Conservation (phyloP, 2,329 filamentous ascomycete genomes). For the Pestalotiopsis sp. region DNA sequence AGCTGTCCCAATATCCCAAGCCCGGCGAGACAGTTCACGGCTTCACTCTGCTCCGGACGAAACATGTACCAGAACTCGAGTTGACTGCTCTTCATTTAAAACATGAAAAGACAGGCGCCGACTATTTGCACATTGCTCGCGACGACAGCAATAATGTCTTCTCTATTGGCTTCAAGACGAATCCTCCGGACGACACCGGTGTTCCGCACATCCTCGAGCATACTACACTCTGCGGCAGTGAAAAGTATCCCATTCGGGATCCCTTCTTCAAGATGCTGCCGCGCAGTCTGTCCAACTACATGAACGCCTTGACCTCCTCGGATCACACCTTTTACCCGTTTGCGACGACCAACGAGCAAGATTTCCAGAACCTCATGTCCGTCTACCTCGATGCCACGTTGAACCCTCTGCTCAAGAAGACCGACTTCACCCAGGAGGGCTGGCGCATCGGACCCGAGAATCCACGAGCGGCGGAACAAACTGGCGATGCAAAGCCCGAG, state of each 20-base stretch:
- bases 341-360: conserved; percentile 92
- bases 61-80: conserved; percentile 93
- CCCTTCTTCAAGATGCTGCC: conserved; percentile 99
- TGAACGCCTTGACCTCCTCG: conserved; percentile 97
- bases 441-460: conserved; percentile 97
- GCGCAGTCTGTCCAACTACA: conserved; percentile 97
- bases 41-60: conserved; percentile 86
- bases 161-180: conserved; percentile 98
- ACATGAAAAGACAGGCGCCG: conserved; percentile 93
- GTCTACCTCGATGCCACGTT: conserved; percentile 96
- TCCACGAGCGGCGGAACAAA: conserved; percentile 58
- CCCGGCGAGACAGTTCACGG: conserved; percentile 87
- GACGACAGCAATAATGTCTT: conserved; percentile 99
- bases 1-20: conserved; percentile 74
- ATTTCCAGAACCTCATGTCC: conserved; percentile 94
- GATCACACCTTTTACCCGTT: conserved; percentile 98
- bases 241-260: conserved; percentile 97
- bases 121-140: conserved; percentile 92
- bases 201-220: conserved; percentile 98
- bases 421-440: conserved; percentile 94
- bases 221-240: conserved; percentile 91
- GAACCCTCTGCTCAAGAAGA: conserved; percentile 83
- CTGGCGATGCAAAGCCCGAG: conserved; percentile 47
- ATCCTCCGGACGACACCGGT: conserved; percentile 93
- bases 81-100: conserved; percentile 87